A percentile compares a stretch with the other conserved stretches of the same genome.
phyloP scores from a whole-genome alignment of 2,329 filamentous ascomycete species.

The Geosmithia putterillii region DNA sequence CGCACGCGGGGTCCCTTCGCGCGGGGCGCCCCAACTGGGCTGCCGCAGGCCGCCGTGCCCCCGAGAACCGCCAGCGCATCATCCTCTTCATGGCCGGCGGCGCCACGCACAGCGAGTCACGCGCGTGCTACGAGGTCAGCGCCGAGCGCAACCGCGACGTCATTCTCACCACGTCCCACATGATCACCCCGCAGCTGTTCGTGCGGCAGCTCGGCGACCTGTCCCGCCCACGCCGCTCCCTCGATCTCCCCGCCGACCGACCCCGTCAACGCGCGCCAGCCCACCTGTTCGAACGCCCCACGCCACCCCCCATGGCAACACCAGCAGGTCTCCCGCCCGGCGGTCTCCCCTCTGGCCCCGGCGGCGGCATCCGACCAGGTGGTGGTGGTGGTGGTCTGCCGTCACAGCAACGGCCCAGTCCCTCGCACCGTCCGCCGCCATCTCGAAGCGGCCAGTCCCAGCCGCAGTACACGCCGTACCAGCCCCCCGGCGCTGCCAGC shows the following conservation, averaged over 20 bases:
- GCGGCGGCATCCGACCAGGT: too few species aligned
- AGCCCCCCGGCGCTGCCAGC: too few species aligned
- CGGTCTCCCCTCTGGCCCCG: conserved; percentile 8
- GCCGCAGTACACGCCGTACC: too few species aligned
- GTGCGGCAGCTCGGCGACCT: conserved; percentile 74
- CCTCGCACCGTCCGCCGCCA: conserved; percentile 3
- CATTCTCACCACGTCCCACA: conserved; percentile 83
- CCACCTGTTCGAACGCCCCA: conserved; percentile 69
- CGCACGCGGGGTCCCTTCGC: conserved; percentile 63
- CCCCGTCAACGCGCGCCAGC: conserved; percentile 73
- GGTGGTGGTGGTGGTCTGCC: conserved; percentile 4
- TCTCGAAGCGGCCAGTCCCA: background rate
- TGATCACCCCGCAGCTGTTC: conserved; percentile 78
- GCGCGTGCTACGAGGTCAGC: conserved; percentile 79
- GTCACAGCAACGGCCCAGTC: conserved; percentile 7
- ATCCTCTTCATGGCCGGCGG: conserved; percentile 94
- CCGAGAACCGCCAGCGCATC: conserved; percentile 65
- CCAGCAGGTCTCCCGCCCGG: too few species aligned
- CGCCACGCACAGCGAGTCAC: conserved; percentile 83
- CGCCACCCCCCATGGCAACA: conserved; percentile 34
- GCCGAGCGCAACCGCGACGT: conserved; percentile 63
- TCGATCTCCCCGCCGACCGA: conserved; percentile 72
- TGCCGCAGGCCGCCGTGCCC: conserved; percentile 57
- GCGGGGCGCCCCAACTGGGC: conserved; percentile 95
- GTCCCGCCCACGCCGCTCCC: conserved; percentile 57